phyloP scores from a whole-genome alignment of 1,284 basidiomycete species.

The Baeospora myosura region DNA sequence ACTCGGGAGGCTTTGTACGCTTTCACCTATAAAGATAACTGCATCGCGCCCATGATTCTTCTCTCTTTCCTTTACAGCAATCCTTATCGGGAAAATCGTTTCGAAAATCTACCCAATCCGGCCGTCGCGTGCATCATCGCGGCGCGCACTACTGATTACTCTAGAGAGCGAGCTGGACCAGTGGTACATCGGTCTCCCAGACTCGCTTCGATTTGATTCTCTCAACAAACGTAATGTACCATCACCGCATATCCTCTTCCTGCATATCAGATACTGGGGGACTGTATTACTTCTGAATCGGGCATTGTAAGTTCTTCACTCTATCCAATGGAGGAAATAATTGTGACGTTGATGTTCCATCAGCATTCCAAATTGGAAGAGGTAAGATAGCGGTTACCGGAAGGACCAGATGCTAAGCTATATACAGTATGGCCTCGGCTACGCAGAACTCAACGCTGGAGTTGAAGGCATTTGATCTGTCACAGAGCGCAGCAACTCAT shows the following conservation, averaged over 20 bases:
- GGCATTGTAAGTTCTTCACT: constrained; percentile 58
- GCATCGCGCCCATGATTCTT: background rate
- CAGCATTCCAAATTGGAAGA: constrained; percentile 64
- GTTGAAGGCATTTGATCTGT: constrained; percentile 68
- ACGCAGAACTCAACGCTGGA: constrained; percentile 35
- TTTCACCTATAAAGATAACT: constrained; percentile 2
- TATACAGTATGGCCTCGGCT: constrained; percentile 33
- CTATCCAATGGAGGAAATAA: background rate
- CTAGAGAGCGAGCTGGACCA: constrained; percentile 68
- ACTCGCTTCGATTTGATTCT: constrained; percentile 54
- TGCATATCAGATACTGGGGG: constrained; percentile 77
- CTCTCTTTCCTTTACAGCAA: constrained; percentile 28
- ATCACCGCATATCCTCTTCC: constrained; percentile 58
- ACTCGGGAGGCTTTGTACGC: constrained; percentile 52
- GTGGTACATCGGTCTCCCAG: constrained; percentile 70
- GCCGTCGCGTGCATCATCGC: constrained; percentile 34
- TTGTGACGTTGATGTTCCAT: constrained; percentile 7
- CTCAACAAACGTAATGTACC: constrained; percentile 43
- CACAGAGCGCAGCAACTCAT: constrained; percentile 70
- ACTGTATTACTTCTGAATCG: constrained; percentile 72
- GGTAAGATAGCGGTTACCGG: too few species aligned
- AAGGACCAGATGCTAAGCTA: too few species aligned
- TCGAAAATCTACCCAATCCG: constrained; percentile 71
- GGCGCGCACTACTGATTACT: constrained; percentile 41
- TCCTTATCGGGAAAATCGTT: constrained; percentile 61